A percentile compares a stretch with the other conserved stretches of the same genome.
phyloP scores from a whole-genome alignment of 2,329 filamentous ascomycete species.

The Diaporthe caulivora region DNA sequence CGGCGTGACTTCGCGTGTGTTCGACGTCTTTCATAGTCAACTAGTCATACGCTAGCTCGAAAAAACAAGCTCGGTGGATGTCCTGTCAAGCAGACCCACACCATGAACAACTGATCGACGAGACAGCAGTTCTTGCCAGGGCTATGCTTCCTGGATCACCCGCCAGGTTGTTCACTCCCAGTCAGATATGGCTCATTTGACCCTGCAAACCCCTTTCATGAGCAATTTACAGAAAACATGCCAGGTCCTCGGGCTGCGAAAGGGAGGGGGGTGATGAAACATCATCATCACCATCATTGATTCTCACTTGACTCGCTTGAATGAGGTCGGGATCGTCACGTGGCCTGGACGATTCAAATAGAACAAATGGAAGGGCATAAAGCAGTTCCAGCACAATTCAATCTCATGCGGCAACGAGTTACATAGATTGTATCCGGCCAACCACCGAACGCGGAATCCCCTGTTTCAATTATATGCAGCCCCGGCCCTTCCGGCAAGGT shows the following conservation, averaged over 20 bases:
- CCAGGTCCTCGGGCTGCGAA: background rate
- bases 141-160: slow-evolving; percentile 1
- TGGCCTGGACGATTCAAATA: background rate
- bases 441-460: background rate
- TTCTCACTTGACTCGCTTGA: background rate
- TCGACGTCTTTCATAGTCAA: background rate
- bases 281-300: background rate
- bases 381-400: background rate
- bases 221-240: slow-evolving; percentile 10
- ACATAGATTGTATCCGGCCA: background rate
- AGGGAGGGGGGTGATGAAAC: slow-evolving; percentile 10
- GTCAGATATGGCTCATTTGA: too few species aligned
- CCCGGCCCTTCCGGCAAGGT: background rate
- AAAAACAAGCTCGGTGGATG: background rate
- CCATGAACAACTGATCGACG: background rate
- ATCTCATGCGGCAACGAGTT: background rate
- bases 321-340: background rate
- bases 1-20: too few species aligned
- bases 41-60: background rate
- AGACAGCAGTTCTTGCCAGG: background rate
- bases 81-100: background rate
- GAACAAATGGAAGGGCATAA: background rate
- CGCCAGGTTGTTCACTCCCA: background rate
- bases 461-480: slow-evolving; percentile 11
- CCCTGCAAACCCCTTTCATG: background rate